These are phyloP conservation scores for Lichtheimia hyalospora DNA, from an alignment of 371 early-diverging fungal species.

Conservation along the genomic window DNA sequence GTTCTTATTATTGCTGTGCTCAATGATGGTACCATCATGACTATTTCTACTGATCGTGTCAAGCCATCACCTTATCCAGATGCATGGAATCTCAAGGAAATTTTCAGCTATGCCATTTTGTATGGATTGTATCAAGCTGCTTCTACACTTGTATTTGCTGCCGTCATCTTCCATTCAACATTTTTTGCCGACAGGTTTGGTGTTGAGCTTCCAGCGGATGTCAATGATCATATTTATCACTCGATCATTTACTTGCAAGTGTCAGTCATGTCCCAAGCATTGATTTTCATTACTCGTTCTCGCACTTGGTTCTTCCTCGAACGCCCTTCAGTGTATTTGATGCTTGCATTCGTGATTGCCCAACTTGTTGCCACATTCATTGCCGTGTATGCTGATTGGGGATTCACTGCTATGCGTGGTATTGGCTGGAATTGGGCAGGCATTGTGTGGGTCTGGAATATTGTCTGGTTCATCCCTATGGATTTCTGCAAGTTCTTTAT, in stretches of 20 bases:
- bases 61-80: slow-evolving; percentile 59
- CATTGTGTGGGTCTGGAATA: slow-evolving; percentile 78
- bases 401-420: slow-evolving; percentile 53
- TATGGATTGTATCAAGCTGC: slow-evolving; percentile 59
- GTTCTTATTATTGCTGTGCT: slow-evolving; percentile 62
- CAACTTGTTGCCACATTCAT: slow-evolving; percentile 61
- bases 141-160: slow-evolving; percentile 58
- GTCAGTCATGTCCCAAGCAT: slow-evolving; percentile 57
- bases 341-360: slow-evolving; percentile 53
- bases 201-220: slow-evolving; percentile 9
- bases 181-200: slow-evolving; percentile 53
- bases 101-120: slow-evolving; percentile 55
- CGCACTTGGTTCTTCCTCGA: slow-evolving; percentile 59
- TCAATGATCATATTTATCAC: slow-evolving; percentile 50
- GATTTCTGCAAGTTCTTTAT: slow-evolving; percentile 77
- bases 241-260: slow-evolving; percentile 60
- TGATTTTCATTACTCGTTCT: slow-evolving; percentile 64
- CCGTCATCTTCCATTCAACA: slow-evolving; percentile 37
- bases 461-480: slow-evolving; percentile 73
- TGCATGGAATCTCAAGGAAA: slow-evolving; percentile 59
- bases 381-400: slow-evolving; percentile 62
- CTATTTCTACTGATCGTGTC: slow-evolving; percentile 62
- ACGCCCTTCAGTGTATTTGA: slow-evolving; percentile 55
- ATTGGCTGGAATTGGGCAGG: slow-evolving; percentile 63
- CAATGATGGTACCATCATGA: slow-evolving; percentile 67